phyloP scores from a whole-genome alignment of 2,329 filamentous ascomycete species.

The Daldinia sp. region DNA sequence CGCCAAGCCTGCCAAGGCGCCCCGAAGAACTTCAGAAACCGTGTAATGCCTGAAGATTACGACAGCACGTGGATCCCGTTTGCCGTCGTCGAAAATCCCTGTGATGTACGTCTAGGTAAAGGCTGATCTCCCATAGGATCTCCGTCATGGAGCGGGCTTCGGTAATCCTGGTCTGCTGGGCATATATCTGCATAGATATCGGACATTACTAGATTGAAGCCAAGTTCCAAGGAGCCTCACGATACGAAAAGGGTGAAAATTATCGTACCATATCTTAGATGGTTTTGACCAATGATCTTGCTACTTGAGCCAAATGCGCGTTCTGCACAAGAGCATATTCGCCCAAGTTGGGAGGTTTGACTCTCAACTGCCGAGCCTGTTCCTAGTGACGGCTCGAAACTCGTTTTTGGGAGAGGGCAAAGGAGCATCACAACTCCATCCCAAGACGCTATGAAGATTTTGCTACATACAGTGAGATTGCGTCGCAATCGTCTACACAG shows the following conservation, averaged over 20 bases:
- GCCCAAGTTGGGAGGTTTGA: neutral
- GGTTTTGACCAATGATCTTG: conserved; percentile 1
- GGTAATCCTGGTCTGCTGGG: neutral
- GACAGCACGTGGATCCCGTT: conserved; percentile 23
- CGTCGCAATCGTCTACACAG: conserved; percentile 4
- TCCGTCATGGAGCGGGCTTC: neutral
- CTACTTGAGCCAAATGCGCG: neutral
- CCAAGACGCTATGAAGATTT: neutral
- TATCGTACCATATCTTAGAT: conserved; percentile 21
- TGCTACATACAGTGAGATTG: conserved; percentile 21
- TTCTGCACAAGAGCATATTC: conserved; percentile 4
- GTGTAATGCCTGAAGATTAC: conserved; percentile 17
- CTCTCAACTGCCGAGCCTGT: conserved; percentile 4
- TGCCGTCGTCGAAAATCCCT: conserved; percentile 11
- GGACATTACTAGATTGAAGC: conserved; percentile 4
- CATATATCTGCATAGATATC: conserved; percentile 2
- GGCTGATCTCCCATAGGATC: conserved; percentile 27
- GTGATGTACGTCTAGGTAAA: conserved; percentile 30
- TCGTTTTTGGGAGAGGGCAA: neutral
- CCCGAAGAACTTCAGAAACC: conserved; percentile 14
- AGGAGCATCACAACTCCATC: conserved; percentile 2
- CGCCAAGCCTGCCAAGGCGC: conserved; percentile 29
- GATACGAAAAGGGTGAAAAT: conserved; percentile 10
- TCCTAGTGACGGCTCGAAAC: neutral
- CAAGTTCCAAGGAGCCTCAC: conserved; percentile 33